Conservation (phyloP, 2,329 filamentous ascomycete genomes). For the Trichoderma brevicompactum region DNA sequence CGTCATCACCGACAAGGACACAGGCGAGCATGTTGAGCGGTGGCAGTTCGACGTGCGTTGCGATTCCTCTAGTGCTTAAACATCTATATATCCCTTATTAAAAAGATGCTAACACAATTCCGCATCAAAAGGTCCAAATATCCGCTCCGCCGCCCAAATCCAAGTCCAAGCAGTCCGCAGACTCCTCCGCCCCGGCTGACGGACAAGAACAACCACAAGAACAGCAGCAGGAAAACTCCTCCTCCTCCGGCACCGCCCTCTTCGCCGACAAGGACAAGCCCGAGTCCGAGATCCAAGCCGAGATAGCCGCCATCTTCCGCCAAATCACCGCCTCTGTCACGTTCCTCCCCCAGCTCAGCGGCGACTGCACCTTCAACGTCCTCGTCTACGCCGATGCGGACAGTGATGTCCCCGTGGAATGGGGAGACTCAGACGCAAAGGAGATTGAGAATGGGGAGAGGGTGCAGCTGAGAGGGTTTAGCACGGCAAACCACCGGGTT, state of each 20-base stretch:
- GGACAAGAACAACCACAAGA: constrained; percentile 41
- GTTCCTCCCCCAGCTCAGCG: constrained; percentile 85
- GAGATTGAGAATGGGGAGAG: constrained; percentile 94
- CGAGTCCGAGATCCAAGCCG: constrained; percentile 89
- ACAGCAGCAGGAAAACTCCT: constrained; percentile 70
- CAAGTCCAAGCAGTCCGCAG: constrained; percentile 43
- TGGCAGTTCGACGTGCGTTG: constrained; percentile 91
- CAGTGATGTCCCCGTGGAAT: constrained; percentile 94
- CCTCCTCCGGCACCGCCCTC: constrained; percentile 33
- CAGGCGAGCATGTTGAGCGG: constrained; percentile 90
- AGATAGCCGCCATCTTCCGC: constrained; percentile 95
- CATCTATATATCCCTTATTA: background rate
- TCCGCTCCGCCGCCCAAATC: constrained; percentile 40
- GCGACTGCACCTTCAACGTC: constrained; percentile 98
- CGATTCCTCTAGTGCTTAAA: background rate
- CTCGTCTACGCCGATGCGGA: constrained; percentile 97
- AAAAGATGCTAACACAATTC: background rate
- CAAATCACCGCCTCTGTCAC: constrained; percentile 98
- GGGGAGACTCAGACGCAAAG: constrained; percentile 97
- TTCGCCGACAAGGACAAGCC: constrained; percentile 70
- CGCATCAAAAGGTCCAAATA: constrained; percentile 35
- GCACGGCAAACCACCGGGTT: constrained; percentile 90
- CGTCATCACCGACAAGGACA: constrained; percentile 96
- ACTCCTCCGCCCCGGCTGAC: constrained; percentile 31
- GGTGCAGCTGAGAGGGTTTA: constrained; percentile 94